Evolutionary conservation across 2,329 filamentous ascomycete genomes (phyloP), one percentile per base, ranked within the genome.

Genomic region (Pseudogymnoascus sp.): DNA sequence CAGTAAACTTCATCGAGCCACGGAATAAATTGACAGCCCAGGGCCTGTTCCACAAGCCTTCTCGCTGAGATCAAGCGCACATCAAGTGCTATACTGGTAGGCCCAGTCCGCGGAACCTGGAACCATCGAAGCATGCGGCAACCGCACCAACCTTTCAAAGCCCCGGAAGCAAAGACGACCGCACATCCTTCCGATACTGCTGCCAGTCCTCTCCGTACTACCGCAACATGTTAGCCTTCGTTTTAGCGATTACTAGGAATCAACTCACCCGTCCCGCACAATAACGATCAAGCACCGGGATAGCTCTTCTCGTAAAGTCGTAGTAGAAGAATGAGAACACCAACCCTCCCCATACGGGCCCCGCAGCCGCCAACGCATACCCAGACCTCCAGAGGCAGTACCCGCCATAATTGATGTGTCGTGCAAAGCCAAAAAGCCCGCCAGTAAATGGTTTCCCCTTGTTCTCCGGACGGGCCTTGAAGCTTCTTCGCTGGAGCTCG

Each of bases 401-500:
- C 1, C 74, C 80, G 20, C 77, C 76, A 65, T 83, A 83, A 63
- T 83, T 83, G 70, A 81, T 76, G 66, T 83, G 79, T 47, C 79
- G 75, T 3, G 78, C 77, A 38, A 78, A 67, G 1, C 71, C 68
- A 69, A 78, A 83, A 35, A 83, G 65, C 0, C 81, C 79, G 8
- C 75, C 75, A 0, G 74, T 75, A 64, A 77, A 83, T 0, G 76
- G 71, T 69, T 81, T 80, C 16, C 81, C 80, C 65, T 78, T 75
- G 68, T 82, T 82, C 62, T 69, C 73, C 2, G 77, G 74, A 60
- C 81, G 71, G 20, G 72, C 69, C 70, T 83, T 83, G 72, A 80
- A 83, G 0, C 67, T 65, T 64, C 75, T 75, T 16, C 85, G 77
- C 71, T 87, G 84, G 28, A 79, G 67, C 72, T 88, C 84, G 0